Evolutionary conservation across 2,329 filamentous ascomycete genomes (phyloP), one percentile per base, ranked within the genome.

Genomic region (Clarireedia monteithiana): DNA sequence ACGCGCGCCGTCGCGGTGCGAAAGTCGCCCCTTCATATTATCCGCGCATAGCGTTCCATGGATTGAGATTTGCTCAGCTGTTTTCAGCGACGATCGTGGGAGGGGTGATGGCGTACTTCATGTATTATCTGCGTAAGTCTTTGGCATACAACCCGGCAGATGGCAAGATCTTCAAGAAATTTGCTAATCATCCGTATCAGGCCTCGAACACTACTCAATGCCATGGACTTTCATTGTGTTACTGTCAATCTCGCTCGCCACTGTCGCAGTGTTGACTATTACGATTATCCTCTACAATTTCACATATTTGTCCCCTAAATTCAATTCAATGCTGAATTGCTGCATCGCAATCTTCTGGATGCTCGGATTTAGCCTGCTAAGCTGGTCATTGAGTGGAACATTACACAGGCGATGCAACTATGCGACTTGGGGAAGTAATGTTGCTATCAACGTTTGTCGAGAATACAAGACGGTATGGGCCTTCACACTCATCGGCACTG

Each of bases 191-290:
- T 49, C 27, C n/a, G 46, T 20, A 5, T 23, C 20, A 64, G 61
- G 58, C 48, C 20, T 51, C 17, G 66, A 65, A 45, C 40, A 59
- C 14, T 61, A 60, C 48, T 9, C 53, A 2, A 62, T 66, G 15
- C 64, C 65, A 24, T 67, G 66, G 66, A 67, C 63, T 12, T 68
- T 68, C 26, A 63, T 68, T 39, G 55, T 62, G 56, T 60, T 67
- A 12, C 45, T 67, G 2, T 46, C 58, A 10, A 56, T 67, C 23
- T 67, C 66, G 2, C 51, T 63, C 3, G 55, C 55, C 6, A 68
- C 63, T 4, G 52, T 68, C 7, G 30, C 59, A 34, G 57, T 53
- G 7, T 60, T 67, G 3, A 30, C 50, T 2, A 23, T 65, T n/a
- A 67, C 65, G 10, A 68, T 68, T 15, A 46, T 62, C 15, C 50